Conservation (phyloP, 148 eudicot genomes). For the Chenopodium suecicum region DNA sequence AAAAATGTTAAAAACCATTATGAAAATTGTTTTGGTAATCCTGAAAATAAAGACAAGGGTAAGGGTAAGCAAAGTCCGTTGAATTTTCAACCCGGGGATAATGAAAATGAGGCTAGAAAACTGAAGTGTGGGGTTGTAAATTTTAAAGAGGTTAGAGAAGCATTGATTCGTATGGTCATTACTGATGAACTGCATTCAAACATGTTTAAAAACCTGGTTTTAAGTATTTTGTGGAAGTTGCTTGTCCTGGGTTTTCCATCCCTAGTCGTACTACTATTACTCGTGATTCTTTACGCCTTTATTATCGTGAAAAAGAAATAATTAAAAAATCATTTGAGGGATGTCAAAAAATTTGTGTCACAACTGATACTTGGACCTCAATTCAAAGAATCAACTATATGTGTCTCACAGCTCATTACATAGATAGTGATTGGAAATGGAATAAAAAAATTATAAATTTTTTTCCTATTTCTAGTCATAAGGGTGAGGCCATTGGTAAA, state of each 20-base stretch:
- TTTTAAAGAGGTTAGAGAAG: not conserved
- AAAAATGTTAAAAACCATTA: not conserved
- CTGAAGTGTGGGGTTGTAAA: not conserved
- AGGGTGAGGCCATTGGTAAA: not conserved
- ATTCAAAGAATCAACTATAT: slow-evolving; percentile 1
- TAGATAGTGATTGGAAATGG: not conserved
- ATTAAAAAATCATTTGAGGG: not conserved
- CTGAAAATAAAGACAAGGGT: not conserved
- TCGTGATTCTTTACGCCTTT: not conserved
- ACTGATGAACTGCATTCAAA: slow-evolving; percentile 8
- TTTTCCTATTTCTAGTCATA: not conserved
- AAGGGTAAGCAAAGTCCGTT: not conserved
- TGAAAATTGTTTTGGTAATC: not conserved
- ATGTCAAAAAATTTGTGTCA: not conserved
- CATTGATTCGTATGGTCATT: not conserved
- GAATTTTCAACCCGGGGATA: not conserved
- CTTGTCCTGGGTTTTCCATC: too few relatives aligned
- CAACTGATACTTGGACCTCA: not conserved
- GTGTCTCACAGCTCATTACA: not conserved
- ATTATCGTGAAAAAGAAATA: not conserved
- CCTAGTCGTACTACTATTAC: not conserved
- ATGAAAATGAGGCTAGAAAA: too few relatives aligned
- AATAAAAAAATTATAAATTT: too few relatives aligned
- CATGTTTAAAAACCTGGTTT: not conserved
- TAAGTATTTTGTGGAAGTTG: slow-evolving; percentile 1